Evolutionary conservation across 2,329 filamentous ascomycete species (phyloP), one percentile per base, ranked within the genome.

Genomic region (Parascedosporium putredinis): DNA sequence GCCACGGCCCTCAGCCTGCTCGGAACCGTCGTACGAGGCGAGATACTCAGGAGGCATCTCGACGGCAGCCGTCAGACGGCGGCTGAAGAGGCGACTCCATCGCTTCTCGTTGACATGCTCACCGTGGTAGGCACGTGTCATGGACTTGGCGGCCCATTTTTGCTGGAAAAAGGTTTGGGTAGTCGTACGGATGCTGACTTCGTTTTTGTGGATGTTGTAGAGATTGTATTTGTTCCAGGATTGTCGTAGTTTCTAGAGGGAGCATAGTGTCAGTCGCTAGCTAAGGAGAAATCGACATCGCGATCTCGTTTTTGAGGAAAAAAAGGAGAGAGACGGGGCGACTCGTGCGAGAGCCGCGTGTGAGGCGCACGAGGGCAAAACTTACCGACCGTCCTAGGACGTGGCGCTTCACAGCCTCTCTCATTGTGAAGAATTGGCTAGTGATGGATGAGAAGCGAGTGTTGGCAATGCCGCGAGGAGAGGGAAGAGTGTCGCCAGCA

Each of bases 141-240:
- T 66, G 20, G 89, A 81, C 69, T 98, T 98, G 60, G 91, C 87
- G 1, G 70, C 68, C 91, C 91, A 98, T 84, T 98, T 98, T 70
- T 97, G 91, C 75, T 97, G 91, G 77, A 95, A 98, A 71, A 93
- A 94, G 42, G 90, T 96, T 16, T 27, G 33, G 5, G 18, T 36
- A 27, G 20, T 23, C 5, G 36, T 33, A 54, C 70, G 67, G 47
- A 57, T 58, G 14, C 63, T 60, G 18, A 56, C 61, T 52, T 70
- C 67, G 14, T 58, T 62, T 16, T 75, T 78, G 47, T 73, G 70
- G 56, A 98, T 71, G 70, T 96, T 96, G 79, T 87, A 98, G 55
- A 98, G 76, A 64, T 95, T 95, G 75, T 88, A 89, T 72, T 95
- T 95, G 75, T 88, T 95, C 93, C 91, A 96, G 73, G 89, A 88